Conservation (phyloP, 495 filamentous ascomycete species). For the Annulohypoxylon maeteangense region DNA sequence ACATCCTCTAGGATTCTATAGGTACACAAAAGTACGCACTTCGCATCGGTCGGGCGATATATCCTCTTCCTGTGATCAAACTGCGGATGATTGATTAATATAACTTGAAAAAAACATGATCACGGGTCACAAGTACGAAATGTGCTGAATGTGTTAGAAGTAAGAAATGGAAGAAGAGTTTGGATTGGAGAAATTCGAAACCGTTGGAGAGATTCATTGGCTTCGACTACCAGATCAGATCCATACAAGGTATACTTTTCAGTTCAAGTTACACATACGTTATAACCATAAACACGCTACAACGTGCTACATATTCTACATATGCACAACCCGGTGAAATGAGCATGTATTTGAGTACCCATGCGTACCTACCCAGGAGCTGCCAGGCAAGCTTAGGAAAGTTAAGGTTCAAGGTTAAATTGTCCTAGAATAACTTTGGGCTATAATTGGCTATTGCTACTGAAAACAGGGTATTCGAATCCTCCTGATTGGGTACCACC, state of each 20-base stretch:
- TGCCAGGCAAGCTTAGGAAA: conserved; percentile 13
- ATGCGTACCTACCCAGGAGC: conserved; percentile 17
- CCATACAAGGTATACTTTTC: conserved; percentile 4
- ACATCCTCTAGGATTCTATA: conserved; percentile 28
- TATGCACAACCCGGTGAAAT: conserved; percentile 16
- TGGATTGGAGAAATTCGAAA: neutral
- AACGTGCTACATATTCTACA: neutral
- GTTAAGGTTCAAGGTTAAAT: conserved; percentile 31
- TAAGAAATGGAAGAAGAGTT: neutral
- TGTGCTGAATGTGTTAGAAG: neutral
- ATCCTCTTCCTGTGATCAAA: conserved; percentile 26
- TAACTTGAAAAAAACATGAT: conserved; percentile 1
- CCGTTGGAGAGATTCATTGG: conserved; percentile 13
- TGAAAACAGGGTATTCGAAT: neutral
- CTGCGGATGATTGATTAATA: conserved; percentile 16
- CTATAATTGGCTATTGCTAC: conserved; percentile 10
- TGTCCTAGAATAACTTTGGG: neutral
- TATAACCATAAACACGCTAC: neutral
- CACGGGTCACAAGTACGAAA: neutral
- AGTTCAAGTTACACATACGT: neutral
- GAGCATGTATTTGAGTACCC: conserved; percentile 20
- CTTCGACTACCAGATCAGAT: neutral
- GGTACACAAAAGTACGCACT: neutral
- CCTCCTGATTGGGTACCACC: conserved; percentile 46
- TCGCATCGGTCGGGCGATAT: conserved; percentile 15